A percentile compares a stretch with the other conserved stretches of the same genome.
phyloP scores from a whole-genome alignment of 164 flowering plant genomes.

The Tetracentron sinense region DNA sequence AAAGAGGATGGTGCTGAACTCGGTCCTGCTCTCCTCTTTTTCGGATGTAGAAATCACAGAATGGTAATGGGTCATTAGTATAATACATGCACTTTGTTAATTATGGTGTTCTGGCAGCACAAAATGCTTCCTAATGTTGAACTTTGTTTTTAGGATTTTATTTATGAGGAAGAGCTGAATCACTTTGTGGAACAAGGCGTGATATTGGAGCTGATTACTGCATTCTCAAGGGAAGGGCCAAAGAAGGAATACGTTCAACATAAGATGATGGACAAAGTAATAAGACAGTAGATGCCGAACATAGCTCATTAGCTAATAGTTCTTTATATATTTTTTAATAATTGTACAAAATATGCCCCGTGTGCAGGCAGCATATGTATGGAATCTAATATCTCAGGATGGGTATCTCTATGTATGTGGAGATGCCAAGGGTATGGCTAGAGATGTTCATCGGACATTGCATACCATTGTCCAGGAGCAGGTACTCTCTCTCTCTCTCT shows the following conservation, averaged over 20 bases:
- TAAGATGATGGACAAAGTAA: constrained; percentile 76
- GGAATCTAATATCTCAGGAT: constrained; percentile 59
- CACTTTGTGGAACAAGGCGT: constrained; percentile 61
- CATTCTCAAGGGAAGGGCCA: constrained; percentile 89
- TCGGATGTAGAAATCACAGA: constrained; percentile 81
- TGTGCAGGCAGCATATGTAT: constrained; percentile 61
- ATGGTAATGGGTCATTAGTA: constrained; percentile 40
- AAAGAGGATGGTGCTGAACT: constrained; percentile 62
- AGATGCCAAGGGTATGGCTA: constrained; percentile 98
- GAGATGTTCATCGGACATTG: constrained; percentile 82
- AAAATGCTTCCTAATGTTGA: neutral
- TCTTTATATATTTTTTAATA: neutral
- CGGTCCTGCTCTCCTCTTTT: constrained; percentile 73
- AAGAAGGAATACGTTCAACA: constrained; percentile 91
- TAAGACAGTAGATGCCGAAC: constrained; percentile 1
- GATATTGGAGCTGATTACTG: constrained; percentile 71
- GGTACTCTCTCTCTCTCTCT: constrained; percentile 31
- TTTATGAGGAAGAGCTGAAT: constrained; percentile 81
- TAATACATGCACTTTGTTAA: neutral
- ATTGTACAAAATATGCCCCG: neutral
- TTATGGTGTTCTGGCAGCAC: neutral
- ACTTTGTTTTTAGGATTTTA: constrained; percentile 56
- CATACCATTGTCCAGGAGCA: constrained; percentile 78
- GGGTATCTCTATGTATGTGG: constrained; percentile 90
- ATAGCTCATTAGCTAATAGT: neutral